Percentiles rank a stretch among this genome's conserved stretches.
These are phyloP conservation scores for Picea glauca DNA, from an alignment of 75 land plant genomes.

Conservation along the genomic window DNA sequence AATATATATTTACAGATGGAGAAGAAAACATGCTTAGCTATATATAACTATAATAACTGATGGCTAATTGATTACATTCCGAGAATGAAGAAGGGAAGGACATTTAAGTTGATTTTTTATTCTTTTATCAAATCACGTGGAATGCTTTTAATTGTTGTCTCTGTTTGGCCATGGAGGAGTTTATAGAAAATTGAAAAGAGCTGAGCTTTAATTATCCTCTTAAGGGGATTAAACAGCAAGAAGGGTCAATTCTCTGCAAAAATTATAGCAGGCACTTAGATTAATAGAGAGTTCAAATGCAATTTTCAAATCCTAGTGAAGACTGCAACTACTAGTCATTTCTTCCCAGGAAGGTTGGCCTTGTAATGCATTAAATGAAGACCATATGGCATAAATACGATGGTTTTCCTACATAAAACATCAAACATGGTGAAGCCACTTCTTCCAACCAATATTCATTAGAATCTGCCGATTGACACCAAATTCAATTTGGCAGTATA, in stretches of 20 bases:
- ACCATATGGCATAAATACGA: no score
- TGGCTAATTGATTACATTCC: not conserved
- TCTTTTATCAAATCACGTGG: not conserved
- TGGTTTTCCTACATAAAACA: not conserved
- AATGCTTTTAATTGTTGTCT: not conserved
- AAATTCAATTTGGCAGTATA: not conserved
- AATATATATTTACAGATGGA: not conserved
- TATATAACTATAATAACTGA: not conserved
- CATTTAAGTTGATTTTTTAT: not conserved
- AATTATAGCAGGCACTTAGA: not conserved
- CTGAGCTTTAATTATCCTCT: not conserved
- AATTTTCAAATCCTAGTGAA: not conserved
- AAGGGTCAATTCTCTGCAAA: not conserved
- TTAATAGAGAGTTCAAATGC: not conserved
- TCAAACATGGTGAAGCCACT: not conserved
- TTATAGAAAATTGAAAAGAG: not conserved
- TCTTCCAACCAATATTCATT: not conserved
- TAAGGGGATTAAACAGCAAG: not conserved
- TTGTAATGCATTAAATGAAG: no score
- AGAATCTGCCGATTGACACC: not conserved
- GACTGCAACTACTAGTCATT: not conserved
- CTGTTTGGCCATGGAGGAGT: not conserved
- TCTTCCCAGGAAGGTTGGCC: not conserved
- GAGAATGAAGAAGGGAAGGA: not conserved
- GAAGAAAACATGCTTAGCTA: not conserved